Base-by-base conservation (phyloP, 2,329 filamentous ascomycete genomes). In the Diplodia mutila region DNA sequence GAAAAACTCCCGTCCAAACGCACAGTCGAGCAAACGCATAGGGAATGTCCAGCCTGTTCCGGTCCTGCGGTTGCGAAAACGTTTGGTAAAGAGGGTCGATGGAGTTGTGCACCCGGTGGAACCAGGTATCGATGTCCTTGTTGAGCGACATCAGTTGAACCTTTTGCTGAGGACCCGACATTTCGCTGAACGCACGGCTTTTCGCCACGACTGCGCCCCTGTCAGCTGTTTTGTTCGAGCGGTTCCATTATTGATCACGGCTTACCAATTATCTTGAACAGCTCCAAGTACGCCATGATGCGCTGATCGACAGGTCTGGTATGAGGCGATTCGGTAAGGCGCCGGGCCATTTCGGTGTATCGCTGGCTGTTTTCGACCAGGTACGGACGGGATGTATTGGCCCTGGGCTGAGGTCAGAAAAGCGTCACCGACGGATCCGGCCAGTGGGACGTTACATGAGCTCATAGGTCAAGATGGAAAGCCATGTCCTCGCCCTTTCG, bases 21-120 rank as follows among this genome's bases (percentile, higher is more conserved):
- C 16, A 61, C 57, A 61, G 25, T 21, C 57, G 57, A 32, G 29
- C 39, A n/a, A 61, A 61, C 0, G 57, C 39, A 23, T 61, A 61
- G 16, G 57, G 57, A n/a, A 61, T 61, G 8, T 48, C 39, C 25
- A 61, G 57, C 14, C 57, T 18, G 18, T 61, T 61, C 8, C 57
- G 57, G 23, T 61, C 57, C 25, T 61, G 57, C 5, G 57, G 57
- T 9, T 48, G 29, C 16, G 57, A 49, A 27, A 61, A 61, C 4
- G 57, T 61, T 21, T 61, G 57, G 21, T 61, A 61, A 5, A 48
- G 39, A 9, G 57, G 57, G 25, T 61, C 57, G 18, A 49, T 61
- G 6, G 39, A 48, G 39, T 61, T 49, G 18, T 61, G 39, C 11
- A 61, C 57, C 23, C 57, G 57, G 25, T 61, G 39, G 18, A 61